Conservation (phyloP, 257 asterid genomes). For the Plantago major region DNA sequence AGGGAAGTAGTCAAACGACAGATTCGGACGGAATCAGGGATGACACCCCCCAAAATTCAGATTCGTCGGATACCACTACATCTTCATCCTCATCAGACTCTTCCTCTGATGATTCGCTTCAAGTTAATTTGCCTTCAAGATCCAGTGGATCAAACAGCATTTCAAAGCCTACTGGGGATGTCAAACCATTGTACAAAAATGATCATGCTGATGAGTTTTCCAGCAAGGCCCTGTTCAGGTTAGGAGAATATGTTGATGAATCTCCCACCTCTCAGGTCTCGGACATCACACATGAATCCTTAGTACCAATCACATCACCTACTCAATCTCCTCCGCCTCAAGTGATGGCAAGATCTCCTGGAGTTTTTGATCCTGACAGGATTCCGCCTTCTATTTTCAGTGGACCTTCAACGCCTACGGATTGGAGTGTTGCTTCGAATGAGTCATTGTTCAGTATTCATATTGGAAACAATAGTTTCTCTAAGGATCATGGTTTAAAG, state of each 20-base stretch:
- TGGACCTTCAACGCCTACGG: slow-evolving; percentile 25
- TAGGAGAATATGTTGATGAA: slow-evolving; percentile 24
- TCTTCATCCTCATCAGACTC: slow-evolving; percentile 36
- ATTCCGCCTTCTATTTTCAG: slow-evolving; percentile 37
- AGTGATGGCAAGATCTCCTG: slow-evolving; percentile 37
- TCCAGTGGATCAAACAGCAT: slow-evolving; percentile 18
- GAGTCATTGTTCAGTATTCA: slow-evolving; percentile 46
- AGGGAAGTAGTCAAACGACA: slow-evolving; percentile 23
- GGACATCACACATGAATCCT: slow-evolving; percentile 31
- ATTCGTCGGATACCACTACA: slow-evolving; percentile 28
- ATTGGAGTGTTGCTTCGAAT: slow-evolving; percentile 41
- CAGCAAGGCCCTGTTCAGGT: slow-evolving; percentile 21
- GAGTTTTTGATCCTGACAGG: slow-evolving; percentile 34
- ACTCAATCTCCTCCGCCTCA: slow-evolving; percentile 46
- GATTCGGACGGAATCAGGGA: slow-evolving; percentile 17
- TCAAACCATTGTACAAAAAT: slow-evolving; percentile 8
- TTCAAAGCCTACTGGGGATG: slow-evolving; percentile 18
- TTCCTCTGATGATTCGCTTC: slow-evolving; percentile 29
- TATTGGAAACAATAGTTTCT: slow-evolving; percentile 26
- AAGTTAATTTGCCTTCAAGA: slow-evolving; percentile 19
- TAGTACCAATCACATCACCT: slow-evolving; percentile 19
- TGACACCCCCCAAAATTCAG: slow-evolving; percentile 22
- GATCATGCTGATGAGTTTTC: slow-evolving; percentile 17
- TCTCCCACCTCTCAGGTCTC: slow-evolving; percentile 34
- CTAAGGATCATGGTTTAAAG: slow-evolving; percentile 18